Conservation (phyloP, 352 stramenopile species). For the Phytophthora fragariaefolia region DNA sequence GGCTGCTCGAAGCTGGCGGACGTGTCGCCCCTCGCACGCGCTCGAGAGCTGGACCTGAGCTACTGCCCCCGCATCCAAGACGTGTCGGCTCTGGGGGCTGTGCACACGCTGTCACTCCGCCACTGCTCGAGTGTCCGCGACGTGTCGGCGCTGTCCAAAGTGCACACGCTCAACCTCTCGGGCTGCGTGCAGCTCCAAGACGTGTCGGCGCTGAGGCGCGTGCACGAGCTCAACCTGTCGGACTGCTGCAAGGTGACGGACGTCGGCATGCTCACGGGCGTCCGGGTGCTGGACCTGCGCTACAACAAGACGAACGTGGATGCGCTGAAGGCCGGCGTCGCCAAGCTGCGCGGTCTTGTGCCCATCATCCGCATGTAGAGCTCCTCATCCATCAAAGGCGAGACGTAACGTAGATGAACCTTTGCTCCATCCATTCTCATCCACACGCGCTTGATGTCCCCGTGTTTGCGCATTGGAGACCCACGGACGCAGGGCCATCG, state of each 20-base stretch:
- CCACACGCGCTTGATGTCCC: slow-evolving; percentile 13
- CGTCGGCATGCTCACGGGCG: slow-evolving; percentile 59
- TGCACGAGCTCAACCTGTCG: slow-evolving; percentile 70
- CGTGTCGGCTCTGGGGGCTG: slow-evolving; percentile 47
- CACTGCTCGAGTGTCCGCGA: slow-evolving; percentile 58
- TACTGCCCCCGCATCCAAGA: slow-evolving; percentile 65
- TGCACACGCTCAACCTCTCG: slow-evolving; percentile 69
- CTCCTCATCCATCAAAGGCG: slow-evolving; percentile 10
- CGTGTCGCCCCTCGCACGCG: slow-evolving; percentile 53
- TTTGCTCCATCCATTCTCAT: slow-evolving; percentile 10
- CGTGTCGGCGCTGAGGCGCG: slow-evolving; percentile 48
- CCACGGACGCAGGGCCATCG: not conserved
- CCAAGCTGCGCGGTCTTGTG: slow-evolving; percentile 37
- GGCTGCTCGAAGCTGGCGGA: slow-evolving; percentile 56
- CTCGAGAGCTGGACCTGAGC: slow-evolving; percentile 66
- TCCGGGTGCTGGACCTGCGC: slow-evolving; percentile 66
- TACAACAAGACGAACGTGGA: slow-evolving; percentile 52
- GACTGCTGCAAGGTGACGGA: slow-evolving; percentile 59
- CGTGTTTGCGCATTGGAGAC: slow-evolving; percentile 19
- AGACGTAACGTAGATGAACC: slow-evolving; percentile 8
- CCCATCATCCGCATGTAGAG: slow-evolving; percentile 41
- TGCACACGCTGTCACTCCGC: slow-evolving; percentile 70
- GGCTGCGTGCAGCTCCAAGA: slow-evolving; percentile 56
- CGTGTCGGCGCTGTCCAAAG: slow-evolving; percentile 48
- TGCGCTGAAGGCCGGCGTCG: slow-evolving; percentile 21